These are phyloP conservation scores for Aspergillus pseudoviridinutans DNA, from an alignment of 2,329 filamentous ascomycete species.

Conservation along the genomic window DNA sequence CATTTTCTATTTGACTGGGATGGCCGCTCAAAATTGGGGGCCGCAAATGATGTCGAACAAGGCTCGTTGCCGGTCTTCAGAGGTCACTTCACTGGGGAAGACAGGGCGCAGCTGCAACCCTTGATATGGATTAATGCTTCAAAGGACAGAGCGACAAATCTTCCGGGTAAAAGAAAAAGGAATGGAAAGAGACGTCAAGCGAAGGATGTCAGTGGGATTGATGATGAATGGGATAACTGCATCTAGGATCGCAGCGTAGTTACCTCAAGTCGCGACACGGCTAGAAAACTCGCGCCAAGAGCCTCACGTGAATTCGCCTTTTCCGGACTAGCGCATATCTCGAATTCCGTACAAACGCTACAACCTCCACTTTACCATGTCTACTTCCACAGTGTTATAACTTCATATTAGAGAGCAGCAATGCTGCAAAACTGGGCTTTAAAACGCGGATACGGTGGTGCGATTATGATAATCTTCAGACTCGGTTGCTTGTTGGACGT, in stretches of 20 bases:
- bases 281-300: conserved; percentile 37
- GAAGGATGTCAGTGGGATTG: conserved; percentile 2
- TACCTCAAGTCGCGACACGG: conserved; percentile 27
- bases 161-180: background rate
- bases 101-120: conserved; percentile 10
- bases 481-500: background rate
- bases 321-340: conserved; percentile 7
- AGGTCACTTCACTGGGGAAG: conserved; percentile 4
- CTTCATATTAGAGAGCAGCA: background rate
- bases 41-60: conserved; percentile 29
- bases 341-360: background rate
- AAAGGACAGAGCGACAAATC: conserved; percentile 2
- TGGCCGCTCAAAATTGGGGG: conserved; percentile 21
- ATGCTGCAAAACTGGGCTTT: background rate
- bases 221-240: conserved; percentile 20
- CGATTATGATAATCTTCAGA: background rate
- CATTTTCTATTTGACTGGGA: conserved; percentile 31
- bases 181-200: conserved; percentile 4
- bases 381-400: background rate
- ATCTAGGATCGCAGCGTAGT: conserved; percentile 20
- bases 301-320: conserved; percentile 13
- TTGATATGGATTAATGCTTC: background rate
- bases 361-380: background rate
- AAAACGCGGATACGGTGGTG: background rate
- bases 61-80: conserved; percentile 26